phyloP scores from a whole-genome alignment of 2,329 filamentous ascomycete species.

The Colletotrichum scovillei region DNA sequence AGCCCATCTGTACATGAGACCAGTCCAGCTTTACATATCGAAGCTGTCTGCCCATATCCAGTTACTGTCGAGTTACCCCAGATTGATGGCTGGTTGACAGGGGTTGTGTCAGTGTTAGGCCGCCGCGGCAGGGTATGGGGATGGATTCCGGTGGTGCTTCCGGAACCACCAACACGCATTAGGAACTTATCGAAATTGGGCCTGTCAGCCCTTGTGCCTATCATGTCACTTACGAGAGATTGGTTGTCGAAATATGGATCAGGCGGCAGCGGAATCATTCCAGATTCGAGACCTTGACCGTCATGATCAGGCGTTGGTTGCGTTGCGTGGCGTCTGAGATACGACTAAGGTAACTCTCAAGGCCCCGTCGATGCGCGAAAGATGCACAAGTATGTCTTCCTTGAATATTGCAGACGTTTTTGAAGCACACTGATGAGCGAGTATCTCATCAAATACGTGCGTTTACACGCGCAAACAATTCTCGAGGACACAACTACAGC shows the following conservation, averaged over 20 bases:
- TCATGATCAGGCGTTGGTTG: background rate
- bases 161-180: background rate
- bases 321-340: background rate
- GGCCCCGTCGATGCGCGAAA: no score
- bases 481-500: background rate
- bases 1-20: background rate
- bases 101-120: background rate
- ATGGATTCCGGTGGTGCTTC: background rate
- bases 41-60: background rate
- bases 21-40: background rate
- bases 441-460: no score
- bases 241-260: background rate
- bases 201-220: background rate
- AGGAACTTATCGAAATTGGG: background rate
- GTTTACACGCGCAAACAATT: background rate
- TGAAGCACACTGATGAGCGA: no score
- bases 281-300: background rate
- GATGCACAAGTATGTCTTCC: no score
- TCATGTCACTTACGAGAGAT: background rate
- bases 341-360: no score
- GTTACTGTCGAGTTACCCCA: background rate
- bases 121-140: background rate
- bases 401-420: no score
- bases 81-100: background rate
- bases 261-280: background rate